A percentile compares a stretch with the other conserved stretches of the same genome.
Conservation (phyloP, 2,329 filamentous ascomycete species). For the Nigrospora oryzae region DNA sequence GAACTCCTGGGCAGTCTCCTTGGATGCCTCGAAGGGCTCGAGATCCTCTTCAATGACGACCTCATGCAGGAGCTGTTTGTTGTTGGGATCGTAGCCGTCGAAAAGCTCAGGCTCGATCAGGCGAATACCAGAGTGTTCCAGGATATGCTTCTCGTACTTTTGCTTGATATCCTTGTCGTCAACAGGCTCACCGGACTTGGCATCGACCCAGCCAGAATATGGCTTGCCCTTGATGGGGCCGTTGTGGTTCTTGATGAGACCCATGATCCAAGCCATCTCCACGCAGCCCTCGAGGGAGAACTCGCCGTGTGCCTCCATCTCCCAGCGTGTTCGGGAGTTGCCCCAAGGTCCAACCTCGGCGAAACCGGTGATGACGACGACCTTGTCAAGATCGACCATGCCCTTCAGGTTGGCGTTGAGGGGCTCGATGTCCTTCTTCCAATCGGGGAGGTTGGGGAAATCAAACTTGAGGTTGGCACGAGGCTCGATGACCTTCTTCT, state of each 20-base stretch:
- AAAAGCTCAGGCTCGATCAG: slow-evolving; percentile 97
- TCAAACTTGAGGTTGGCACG: slow-evolving; percentile 97
- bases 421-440: slow-evolving; percentile 83
- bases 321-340: slow-evolving; percentile 96
- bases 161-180: slow-evolving; percentile 96
- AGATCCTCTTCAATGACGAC: slow-evolving; percentile 96
- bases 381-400: slow-evolving; percentile 98
- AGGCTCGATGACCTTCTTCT: slow-evolving; percentile 86
- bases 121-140: slow-evolving; percentile 95
- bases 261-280: slow-evolving; percentile 99
- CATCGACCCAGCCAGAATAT: slow-evolving; percentile 94
- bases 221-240: slow-evolving; percentile 91
- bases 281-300: slow-evolving; percentile 97
- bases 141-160: slow-evolving; percentile 94
- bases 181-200: slow-evolving; percentile 88
- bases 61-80: slow-evolving; percentile 97
- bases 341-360: slow-evolving; percentile 96
- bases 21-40: slow-evolving; percentile 93
- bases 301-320: slow-evolving; percentile 95
- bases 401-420: slow-evolving; percentile 85
- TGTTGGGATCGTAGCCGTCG: slow-evolving; percentile 92
- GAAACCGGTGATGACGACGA: slow-evolving; percentile 95
- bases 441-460: slow-evolving; percentile 84
- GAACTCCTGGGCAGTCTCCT: slow-evolving; percentile 96
- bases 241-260: slow-evolving; percentile 97